Base-by-base conservation (phyloP, 2,329 filamentous ascomycete species). In the Botrytis byssoidea region DNA sequence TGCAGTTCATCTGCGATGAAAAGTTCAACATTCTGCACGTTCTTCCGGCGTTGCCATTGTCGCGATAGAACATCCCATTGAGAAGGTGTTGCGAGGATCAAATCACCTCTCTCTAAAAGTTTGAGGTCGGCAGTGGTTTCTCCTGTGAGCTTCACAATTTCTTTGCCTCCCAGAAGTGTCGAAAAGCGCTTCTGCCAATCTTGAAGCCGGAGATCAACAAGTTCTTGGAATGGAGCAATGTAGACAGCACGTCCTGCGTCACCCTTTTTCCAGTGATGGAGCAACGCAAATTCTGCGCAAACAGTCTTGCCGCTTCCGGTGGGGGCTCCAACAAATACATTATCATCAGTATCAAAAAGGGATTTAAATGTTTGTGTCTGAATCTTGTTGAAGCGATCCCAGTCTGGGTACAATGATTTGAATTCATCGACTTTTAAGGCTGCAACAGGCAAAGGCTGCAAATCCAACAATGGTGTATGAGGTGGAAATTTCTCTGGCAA, bases 331-430 rank as follows among this genome's bases (percentile, higher is more conserved):
- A 99, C 85, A 76, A 99, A 94, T 35, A 98, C 94, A 79, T 97
- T 98, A 79, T 98, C 94, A 81, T 98, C 93, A 0, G 93, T 92
- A 66, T 92, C 91, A 81, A 93, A 98, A 0, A 99, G 85, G 1
- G 95, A 94, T 81, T 97, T 97, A 86, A 98, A 99, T 0, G 94
- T 93, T 82, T 99, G 96, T 0, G 96, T 98, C 83, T 99, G 97
- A 20, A 99, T 93, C 82, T 96, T 96, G 85, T 99, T 99, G 86
- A 99, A 99, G 76, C 93, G 90, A 73, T 90, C 88, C 90, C 94
- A 97, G 44, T 92, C 86, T 5, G 93, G 90, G 81, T 98, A 99
- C 32, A 99, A 84, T 37, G 88, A 87, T 74, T 92, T 88, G 79
- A 93, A 97, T 75, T 97, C 94, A 75, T 93, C 90, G 32, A 89